phyloP scores from a whole-genome alignment of 441 rosid species.

The Pelargonium cotyledonis region DNA sequence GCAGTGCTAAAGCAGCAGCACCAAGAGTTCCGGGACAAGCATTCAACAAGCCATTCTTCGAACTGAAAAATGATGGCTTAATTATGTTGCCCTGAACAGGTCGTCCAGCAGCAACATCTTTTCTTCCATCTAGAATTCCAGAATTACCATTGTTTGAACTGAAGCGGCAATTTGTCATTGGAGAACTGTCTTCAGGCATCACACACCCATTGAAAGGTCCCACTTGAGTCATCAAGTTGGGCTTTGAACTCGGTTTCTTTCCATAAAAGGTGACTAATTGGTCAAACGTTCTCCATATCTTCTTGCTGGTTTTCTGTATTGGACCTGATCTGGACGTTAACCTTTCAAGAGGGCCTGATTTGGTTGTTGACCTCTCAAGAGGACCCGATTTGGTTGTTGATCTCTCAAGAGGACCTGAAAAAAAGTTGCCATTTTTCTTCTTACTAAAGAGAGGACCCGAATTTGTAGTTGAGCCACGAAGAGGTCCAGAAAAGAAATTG shows the following conservation, averaged over 20 bases:
- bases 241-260: conserved; percentile 42
- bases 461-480: conserved; percentile 39
- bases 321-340: conserved; percentile 47
- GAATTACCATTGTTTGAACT: conserved; percentile 26
- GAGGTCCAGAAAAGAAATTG: conserved; percentile 81
- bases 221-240: conserved; percentile 58
- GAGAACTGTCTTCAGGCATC: conserved; percentile 38
- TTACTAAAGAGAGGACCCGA: conserved; percentile 45
- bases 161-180: conserved; percentile 35
- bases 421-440: conserved; percentile 40
- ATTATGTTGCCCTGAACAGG: conserved; percentile 23
- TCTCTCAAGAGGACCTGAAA: conserved; percentile 69
- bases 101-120: conserved; percentile 30
- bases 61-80: conserved; percentile 29
- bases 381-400: conserved; percentile 21
- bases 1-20: conserved; percentile 80
- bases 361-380: not conserved
- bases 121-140: conserved; percentile 28
- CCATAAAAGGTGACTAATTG: conserved; percentile 29
- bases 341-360: not conserved
- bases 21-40: conserved; percentile 80
- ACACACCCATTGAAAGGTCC: conserved; percentile 82
- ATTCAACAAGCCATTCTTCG: conserved; percentile 42
- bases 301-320: conserved; percentile 41
- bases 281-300: conserved; percentile 45